A percentile compares a stretch with the other conserved stretches of the same genome.
phyloP scores from a whole-genome alignment of 2,329 filamentous ascomycete genomes.

The Colletotrichum neosansevieriae region DNA sequence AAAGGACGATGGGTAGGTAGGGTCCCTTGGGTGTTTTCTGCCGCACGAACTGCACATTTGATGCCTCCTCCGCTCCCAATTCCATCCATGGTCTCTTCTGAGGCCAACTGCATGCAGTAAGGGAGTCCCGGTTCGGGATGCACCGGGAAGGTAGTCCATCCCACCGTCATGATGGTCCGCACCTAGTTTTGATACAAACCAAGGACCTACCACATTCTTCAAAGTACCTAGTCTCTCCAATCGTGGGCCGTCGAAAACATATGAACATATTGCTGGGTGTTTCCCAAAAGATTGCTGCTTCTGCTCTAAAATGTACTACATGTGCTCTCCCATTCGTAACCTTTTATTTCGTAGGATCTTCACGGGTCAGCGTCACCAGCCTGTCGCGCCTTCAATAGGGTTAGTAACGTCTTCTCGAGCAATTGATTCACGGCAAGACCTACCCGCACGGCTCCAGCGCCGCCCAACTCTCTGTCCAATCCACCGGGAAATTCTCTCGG shows the following conservation, averaged over 20 bases:
- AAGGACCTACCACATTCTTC: too few relatives aligned
- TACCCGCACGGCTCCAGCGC: conserved; percentile 74
- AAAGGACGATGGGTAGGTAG: too few relatives aligned
- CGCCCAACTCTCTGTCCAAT: conserved; percentile 80
- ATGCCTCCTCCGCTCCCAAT: too few relatives aligned
- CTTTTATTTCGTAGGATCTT: conserved; percentile 26
- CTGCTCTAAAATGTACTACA: conserved; percentile 41
- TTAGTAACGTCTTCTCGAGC: conserved; percentile 26
- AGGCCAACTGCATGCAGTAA: too few relatives aligned
- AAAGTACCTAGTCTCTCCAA: neutral
- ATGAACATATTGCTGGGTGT: conserved; percentile 29
- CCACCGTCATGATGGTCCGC: too few relatives aligned
- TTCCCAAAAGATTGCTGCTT: conserved; percentile 36
- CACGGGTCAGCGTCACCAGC: conserved; percentile 67
- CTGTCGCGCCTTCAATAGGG: conserved; percentile 61
- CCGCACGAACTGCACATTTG: too few relatives aligned
- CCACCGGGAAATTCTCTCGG: conserved; percentile 80
- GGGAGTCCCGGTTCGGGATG: too few relatives aligned
- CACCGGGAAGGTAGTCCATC: too few relatives aligned
- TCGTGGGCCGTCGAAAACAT: neutral
- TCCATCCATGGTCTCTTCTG: too few relatives aligned
- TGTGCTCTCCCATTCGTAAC: conserved; percentile 29
- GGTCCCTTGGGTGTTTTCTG: too few relatives aligned
- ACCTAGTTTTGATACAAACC: too few relatives aligned
- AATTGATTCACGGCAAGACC: conserved; percentile 49